Percentiles rank a stretch among this genome's conserved stretches.
Conservation (phyloP, 441 rosid species). For the Croton setiger region DNA sequence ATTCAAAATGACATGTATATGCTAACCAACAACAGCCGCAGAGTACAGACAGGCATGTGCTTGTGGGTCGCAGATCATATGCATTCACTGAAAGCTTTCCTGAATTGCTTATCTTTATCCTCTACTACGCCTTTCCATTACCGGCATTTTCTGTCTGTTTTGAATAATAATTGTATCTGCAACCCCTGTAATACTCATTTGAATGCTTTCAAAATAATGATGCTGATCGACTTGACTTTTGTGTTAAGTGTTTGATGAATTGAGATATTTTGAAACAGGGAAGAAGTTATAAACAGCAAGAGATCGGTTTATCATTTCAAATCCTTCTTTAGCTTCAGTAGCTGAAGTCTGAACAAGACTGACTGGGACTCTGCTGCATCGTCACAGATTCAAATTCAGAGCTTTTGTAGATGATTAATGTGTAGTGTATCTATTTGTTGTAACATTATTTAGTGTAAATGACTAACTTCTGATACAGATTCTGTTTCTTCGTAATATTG, state of each 20-base stretch:
- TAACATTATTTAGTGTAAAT: slow-evolving; percentile 21
- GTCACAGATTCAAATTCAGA: slow-evolving; percentile 7
- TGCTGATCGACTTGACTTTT: neutral
- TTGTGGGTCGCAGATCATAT: slow-evolving; percentile 5
- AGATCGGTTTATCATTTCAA: neutral
- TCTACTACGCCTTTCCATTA: neutral
- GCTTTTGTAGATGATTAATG: slow-evolving; percentile 9
- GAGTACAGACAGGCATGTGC: slow-evolving; percentile 7
- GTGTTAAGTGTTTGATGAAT: slow-evolving; percentile 9
- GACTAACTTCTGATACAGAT: slow-evolving; percentile 4
- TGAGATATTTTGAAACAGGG: slow-evolving; percentile 26
- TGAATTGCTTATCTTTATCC: neutral
- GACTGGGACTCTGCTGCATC: neutral
- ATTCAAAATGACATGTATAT: neutral
- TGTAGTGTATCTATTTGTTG: slow-evolving; percentile 10
- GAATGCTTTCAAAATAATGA: neutral
- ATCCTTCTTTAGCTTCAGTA: slow-evolving; percentile 7
- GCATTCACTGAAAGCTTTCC: neutral
- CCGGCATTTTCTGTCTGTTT: neutral
- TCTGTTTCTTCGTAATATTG: slow-evolving; percentile 6
- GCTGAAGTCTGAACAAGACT: neutral
- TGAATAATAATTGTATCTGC: neutral
- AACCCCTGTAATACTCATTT: too few relatives aligned
- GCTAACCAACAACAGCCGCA: neutral
- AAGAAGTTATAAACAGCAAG: slow-evolving; percentile 24